Base-by-base conservation (phyloP, 2,329 filamentous ascomycete species). In the Trichoderma sp. region DNA sequence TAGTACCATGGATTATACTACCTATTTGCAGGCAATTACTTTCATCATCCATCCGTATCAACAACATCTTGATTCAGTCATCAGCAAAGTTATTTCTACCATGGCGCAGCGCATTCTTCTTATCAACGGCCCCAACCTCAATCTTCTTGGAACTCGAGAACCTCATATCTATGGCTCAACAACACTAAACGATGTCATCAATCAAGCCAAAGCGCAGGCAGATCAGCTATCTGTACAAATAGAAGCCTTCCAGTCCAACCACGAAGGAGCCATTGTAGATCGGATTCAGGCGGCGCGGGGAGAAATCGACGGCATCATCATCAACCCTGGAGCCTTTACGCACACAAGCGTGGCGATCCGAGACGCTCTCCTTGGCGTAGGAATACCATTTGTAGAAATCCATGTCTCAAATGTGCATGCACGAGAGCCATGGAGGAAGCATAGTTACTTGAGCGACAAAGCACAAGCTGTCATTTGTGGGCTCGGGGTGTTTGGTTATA, bases 401-500 rank as follows among this genome's bases (percentile, higher is more conserved):
- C 64, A 67, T 6, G 55, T 67, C 10, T 59, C 64, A 7, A 67
- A 67, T 31, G 64, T 67, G 0, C 64, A 67, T n/a, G 64, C 55
- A 0, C 19, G 64, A 11, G 64, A 67, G 31, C 31, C 5, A 52
- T 67, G 64, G 64, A 67, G 64, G 10, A 24, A 16, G 10, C 64
- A 59, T 29, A 67, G 64, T n/a, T 67, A 67, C 10, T 67, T 67
- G 64, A 67, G 64, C n/a, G 64, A 67, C 10, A 67, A 67, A 29
- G 64, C 64, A 29, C 55, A 67, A 21, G 64, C 64, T 24, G 64
- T 67, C 21, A 67, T 67, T 37, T 67, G 64, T n/a, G 64, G 64
- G n/a, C 14, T 67, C 4, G 64, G 64, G 24, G 64, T 67, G 21
- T 67, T 58, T 59, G 64, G 64, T 29, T 67, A 67, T 52, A 52